phyloP scores from a whole-genome alignment of 2,329 filamentous ascomycete genomes.

The Beauveria brongniartii region DNA sequence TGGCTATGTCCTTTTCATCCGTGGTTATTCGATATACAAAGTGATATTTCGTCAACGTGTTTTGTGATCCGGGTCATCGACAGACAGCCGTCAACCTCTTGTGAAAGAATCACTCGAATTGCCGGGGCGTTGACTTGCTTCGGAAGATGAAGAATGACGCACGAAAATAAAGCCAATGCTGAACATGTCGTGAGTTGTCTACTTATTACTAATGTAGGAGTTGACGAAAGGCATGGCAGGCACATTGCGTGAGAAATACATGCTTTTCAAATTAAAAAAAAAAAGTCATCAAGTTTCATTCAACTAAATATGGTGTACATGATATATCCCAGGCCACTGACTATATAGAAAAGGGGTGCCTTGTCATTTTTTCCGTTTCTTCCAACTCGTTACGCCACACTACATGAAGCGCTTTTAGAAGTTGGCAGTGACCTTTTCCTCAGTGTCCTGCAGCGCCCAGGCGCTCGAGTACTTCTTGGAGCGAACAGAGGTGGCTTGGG shows the following conservation, averaged over 20 bases:
- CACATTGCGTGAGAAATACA: neutral
- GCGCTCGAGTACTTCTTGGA: conserved; percentile 57
- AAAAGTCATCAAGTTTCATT: conserved; percentile 7
- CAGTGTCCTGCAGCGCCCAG: conserved; percentile 67
- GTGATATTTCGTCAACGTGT: no score
- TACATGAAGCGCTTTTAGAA: conserved; percentile 18
- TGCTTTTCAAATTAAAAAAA: neutral
- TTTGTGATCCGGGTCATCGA: no score
- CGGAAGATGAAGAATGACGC: no score
- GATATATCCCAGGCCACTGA: conserved; percentile 7
- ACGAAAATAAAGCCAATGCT: no score
- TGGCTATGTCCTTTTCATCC: no score
- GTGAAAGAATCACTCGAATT: no score
- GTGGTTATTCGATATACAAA: no score
- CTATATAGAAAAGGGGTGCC: neutral
- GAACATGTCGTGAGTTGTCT: no score
- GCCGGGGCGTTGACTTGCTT: no score
- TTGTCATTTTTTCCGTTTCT: neutral
- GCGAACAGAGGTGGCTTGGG: conserved; percentile 63
- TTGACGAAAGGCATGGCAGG: no score
- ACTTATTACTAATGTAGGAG: no score
- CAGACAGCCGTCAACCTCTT: no score
- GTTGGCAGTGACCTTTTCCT: conserved; percentile 32
- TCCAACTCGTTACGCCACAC: neutral
- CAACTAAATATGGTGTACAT: conserved; percentile 10